Base-by-base conservation (phyloP, 106 monocot genomes). In the Vanilla planifolia region DNA sequence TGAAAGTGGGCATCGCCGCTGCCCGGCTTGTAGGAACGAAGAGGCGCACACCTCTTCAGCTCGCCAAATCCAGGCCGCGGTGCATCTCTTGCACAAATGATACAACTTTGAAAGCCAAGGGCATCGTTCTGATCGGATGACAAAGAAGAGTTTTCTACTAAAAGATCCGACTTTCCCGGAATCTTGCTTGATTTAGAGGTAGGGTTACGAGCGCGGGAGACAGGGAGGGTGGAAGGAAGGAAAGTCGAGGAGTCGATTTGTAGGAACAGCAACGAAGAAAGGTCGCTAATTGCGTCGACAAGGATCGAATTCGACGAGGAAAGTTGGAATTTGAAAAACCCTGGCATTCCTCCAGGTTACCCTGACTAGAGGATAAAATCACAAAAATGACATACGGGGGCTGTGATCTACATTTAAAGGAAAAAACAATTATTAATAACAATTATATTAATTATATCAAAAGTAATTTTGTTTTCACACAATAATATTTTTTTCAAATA, bases 1-100 rank as follows among this genome's bases (percentile, higher is more conserved):
- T 79, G 66, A 82, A 73, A 62, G 74, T 75, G 17, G 86, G 79
- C 86, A 87, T 87, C 34, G 3, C 33, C 19, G 53, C 48, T 24
- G 48, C 20, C 24, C 20, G 24, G 7, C 48, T 11, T 0, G 25
- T 1, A 4, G 29, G 16, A 33, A 55, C 32, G 26, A 16, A n/a
- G 55, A 33, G 23, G 15, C 52, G 2, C 8, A 16, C 23, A 24
- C 26, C 32, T 55, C n/a, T 34, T 20, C 2, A 34, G 14, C 33
- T 8, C 53, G 29, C 21, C 29, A n/a, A n/a, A n/a, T 10, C 37
- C 37, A 6, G 37, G 10, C 10, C 37, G 37, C 37, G 37, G 5
- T 10, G 37, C 37, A 37, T 37, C 37, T n/a, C 9, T 7, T 16
- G 8, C 28, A 20, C 14, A 26, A 28, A 6, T 29, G 9, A 48